Evolutionary conservation across 2,329 filamentous ascomycete species (phyloP), one percentile per base, ranked within the genome.

Genomic region (Fusarium udum): DNA sequence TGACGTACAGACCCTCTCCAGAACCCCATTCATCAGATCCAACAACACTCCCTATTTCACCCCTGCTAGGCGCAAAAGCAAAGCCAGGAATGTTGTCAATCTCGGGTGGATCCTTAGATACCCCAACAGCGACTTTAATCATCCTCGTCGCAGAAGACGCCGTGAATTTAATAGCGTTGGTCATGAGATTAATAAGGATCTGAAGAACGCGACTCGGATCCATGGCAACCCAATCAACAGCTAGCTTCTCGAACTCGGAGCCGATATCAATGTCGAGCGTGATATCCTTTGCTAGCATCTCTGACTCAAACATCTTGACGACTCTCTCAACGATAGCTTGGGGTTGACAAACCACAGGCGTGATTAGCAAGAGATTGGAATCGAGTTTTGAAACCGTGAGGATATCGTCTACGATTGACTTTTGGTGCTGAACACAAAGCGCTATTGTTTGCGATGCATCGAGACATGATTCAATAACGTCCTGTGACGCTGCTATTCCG

Each of bases 151-250:
- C 45, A 82, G 56, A 76, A 26, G 62, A 80, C 34, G 61, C 78
- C 18, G 93, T 95, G 78, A 95, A 95, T 74, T 95, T 95, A 80
- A 95, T 92, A 0, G 92, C 92, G 75, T 95, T 95, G 4, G 92
- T 93, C 28, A 92, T 88, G 2, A 95, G 85, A 75, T 95, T 95
- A 77, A 95, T 93, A 3, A 95, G 84, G 0, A 95, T 91, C 79
- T 95, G 93, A n/a, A 92, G 87, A 45, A 95, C 89, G 15, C 93
- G 87, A 16, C 91, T 92, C 0, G 93, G 91, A 78, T 95, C 93
- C 46, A 93, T 82, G 11, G 84, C 80, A 4, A 94, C 89, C 86
- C 91, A 93, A 26, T 91, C 88, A 32, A 62, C 87, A 91, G 82
- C 81, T 3, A 90, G 82, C 1, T 85, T 80, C 2, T 82, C 81